phyloP scores from a whole-genome alignment of 169 alveolate genomes.

The Cryptosporidium xiaoi region DNA sequence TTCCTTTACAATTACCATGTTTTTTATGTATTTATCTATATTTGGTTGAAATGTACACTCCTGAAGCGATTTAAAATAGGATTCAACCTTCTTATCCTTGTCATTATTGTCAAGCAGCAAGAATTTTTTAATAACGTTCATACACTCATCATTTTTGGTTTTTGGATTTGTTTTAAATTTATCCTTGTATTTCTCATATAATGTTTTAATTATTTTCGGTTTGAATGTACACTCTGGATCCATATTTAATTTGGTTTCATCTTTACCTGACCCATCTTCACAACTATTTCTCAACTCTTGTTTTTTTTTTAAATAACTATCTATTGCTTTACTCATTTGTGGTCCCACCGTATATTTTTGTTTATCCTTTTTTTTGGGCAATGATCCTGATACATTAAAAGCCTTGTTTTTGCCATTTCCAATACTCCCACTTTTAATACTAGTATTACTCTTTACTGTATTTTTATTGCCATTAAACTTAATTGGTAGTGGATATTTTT shows the following conservation, averaged over 20 bases:
- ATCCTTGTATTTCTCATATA: constrained; percentile 34
- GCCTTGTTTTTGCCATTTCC: background rate
- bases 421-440: background rate
- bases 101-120: constrained; percentile 49
- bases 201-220: constrained; percentile 33
- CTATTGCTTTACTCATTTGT: constrained; percentile 52
- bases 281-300: background rate
- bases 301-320: constrained; percentile 12
- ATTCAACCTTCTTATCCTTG: constrained; percentile 50
- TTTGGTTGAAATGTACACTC: constrained; percentile 74
- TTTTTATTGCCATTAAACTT: constrained; percentile 11
- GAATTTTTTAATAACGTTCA: constrained; percentile 38
- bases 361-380: background rate
- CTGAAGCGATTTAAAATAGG: constrained; percentile 61
- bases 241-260: background rate
- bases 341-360: constrained; percentile 44
- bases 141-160: constrained; percentile 54
- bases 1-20: constrained; percentile 6
- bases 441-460: background rate
- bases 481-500: constrained; percentile 60
- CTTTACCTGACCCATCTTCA: constrained; percentile 1
- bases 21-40: constrained; percentile 45
- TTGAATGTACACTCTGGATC: constrained; percentile 71
- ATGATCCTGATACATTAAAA: too few relatives aligned
- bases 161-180: constrained; percentile 17